A percentile compares a stretch with the other conserved stretches of the same genome.
Conservation (phyloP, 768 basidiomycete genomes). For the Holtermannia corniformis region DNA sequence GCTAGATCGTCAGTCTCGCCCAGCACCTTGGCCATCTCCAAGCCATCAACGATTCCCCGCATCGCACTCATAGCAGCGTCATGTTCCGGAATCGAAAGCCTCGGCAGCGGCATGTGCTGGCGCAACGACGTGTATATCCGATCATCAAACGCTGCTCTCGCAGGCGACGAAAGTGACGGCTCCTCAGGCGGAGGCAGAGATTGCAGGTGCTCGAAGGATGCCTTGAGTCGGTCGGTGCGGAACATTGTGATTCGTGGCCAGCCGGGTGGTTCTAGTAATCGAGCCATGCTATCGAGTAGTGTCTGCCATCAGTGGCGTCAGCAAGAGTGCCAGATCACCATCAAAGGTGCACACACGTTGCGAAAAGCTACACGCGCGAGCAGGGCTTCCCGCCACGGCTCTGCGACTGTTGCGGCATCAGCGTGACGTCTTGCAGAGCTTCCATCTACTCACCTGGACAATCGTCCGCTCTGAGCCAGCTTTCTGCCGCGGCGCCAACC, state of each 20-base stretch:
- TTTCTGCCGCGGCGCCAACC: conserved; percentile 53
- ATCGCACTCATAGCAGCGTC: conserved; percentile 10
- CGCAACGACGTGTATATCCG: conserved; percentile 24
- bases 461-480: conserved; percentile 48
- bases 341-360: conserved; percentile 15
- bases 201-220: neutral
- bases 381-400: conserved; percentile 14
- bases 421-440: neutral
- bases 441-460: conserved; percentile 10
- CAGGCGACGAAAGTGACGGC: neutral
- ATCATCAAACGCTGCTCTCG: conserved; percentile 25
- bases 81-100: conserved; percentile 10
- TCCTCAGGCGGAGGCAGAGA: neutral
- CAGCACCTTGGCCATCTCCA: conserved; percentile 7
- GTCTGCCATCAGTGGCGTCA: neutral
- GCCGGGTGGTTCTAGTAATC: neutral
- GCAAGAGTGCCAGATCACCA: neutral
- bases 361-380: conserved; percentile 20
- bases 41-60: conserved; percentile 11
- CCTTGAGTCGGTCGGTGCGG: neutral
- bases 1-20: neutral
- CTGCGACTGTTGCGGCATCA: conserved; percentile 5
- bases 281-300: neutral
- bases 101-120: conserved; percentile 35
- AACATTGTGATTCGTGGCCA: conserved; percentile 1